Evolutionary conservation across 2,329 filamentous ascomycete species (phyloP), one percentile per base, ranked within the genome.

Genomic region (Lasiodiplodia sp.): DNA sequence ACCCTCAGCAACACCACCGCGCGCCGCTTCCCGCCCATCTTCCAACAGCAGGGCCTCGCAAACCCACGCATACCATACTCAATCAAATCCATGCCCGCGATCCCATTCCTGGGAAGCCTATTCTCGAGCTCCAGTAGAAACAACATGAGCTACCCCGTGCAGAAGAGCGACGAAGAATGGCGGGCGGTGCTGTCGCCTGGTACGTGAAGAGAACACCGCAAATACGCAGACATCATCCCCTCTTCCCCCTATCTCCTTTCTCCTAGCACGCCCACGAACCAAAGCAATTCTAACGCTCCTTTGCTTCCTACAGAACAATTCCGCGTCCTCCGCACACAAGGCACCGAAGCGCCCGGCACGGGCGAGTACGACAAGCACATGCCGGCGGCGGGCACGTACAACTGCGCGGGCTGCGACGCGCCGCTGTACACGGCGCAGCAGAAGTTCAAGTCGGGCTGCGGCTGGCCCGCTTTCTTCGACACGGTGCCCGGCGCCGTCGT

Each of bases 401-500:
- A 86, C 56, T 99, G 96, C 81, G 92, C 92, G 21, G 96, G 88
- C 65, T 99, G 96, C 85, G 81, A 90, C 34, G 87, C 94, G 8
- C 94, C 96, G 5, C 88, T 99, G 21, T 99, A 99, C 87, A 95
- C 90, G 80, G 94, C 96, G 34, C 87, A 87, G 71, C 94, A 97
- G 82, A 99, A 99, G 81, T 99, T 99, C 87, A 92, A 92, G 80
- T 96, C 92, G 21, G 93, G 94, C 52, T 99, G 96, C 81, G 96
- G 96, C 70, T 99, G 96, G 96, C 96, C 96, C 0, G 96, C 96
- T 14, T 99, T 98, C 82, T 99, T 95, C 79, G 96, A 99, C 81
- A 95, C 91, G 72, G 88, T 99, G 64, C 95, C 96, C 0, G 94
- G 94, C 2, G 95, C 95, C 0, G 93, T 99, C 14, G 92, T 88